Conservation (phyloP, 352 stramenopile genomes). For the Saprolegnia diclina region DNA sequence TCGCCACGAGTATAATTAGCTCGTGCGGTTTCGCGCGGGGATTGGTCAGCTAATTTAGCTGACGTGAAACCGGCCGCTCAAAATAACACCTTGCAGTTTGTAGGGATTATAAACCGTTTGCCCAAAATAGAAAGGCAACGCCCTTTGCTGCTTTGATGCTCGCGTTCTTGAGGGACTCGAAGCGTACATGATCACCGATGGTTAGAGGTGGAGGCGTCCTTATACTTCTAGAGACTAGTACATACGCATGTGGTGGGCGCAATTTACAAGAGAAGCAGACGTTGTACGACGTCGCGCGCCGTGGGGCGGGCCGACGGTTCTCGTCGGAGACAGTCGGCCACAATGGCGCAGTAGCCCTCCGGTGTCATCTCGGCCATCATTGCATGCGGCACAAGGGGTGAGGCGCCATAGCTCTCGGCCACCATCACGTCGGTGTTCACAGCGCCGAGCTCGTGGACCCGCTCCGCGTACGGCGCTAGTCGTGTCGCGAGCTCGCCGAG, state of each 20-base stretch:
- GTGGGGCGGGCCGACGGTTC: not conserved
- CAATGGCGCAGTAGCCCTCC: not conserved
- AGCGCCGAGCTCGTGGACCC: constrained; percentile 3
- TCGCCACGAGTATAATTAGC: not conserved
- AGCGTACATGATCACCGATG: not conserved
- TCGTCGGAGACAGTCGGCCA: constrained; percentile 10
- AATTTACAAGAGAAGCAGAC: not conserved
- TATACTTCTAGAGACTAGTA: not conserved
- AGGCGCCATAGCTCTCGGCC: not conserved
- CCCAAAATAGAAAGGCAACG: not conserved
- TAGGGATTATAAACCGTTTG: not conserved
- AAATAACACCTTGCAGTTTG: not conserved
- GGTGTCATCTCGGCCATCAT: constrained; percentile 8
- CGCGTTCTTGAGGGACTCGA: not conserved
- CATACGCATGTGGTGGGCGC: too few species aligned
- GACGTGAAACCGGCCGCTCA: not conserved
- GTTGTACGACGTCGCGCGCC: not conserved
- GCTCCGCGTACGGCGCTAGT: not conserved
- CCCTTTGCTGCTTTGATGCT: not conserved
- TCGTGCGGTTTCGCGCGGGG: too few species aligned
- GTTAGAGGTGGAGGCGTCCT: not conserved
- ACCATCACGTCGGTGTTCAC: constrained; percentile 2
- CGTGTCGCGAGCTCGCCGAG: constrained; percentile 18
- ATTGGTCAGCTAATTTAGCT: not conserved
- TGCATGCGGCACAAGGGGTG: not conserved